phyloP scores from a whole-genome alignment of 306 rosid genomes.

The Arachis stenosperma region DNA sequence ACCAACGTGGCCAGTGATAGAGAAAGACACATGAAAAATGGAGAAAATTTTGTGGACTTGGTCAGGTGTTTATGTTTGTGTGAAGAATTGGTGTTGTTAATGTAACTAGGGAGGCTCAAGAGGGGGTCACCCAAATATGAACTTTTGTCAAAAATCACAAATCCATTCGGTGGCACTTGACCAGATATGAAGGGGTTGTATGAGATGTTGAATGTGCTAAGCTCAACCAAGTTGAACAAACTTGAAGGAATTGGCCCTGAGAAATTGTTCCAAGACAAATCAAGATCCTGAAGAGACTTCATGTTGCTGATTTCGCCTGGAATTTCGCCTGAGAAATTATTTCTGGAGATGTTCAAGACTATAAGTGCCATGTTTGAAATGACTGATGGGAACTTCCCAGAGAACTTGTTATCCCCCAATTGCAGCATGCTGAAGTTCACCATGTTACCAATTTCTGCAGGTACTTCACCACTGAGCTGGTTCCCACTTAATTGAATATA shows the following conservation, averaged over 20 bases:
- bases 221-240: constrained; percentile 61
- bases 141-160: constrained; percentile 63
- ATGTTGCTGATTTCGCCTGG: constrained; percentile 63
- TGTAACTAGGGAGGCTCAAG: constrained; percentile 57
- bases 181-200: constrained; percentile 79
- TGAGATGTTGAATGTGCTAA: constrained; percentile 82
- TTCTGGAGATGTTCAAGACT: constrained; percentile 62
- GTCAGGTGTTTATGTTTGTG: constrained; percentile 1
- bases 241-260: constrained; percentile 76
- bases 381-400: constrained; percentile 67
- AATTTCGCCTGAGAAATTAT: constrained; percentile 73
- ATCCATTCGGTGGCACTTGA: constrained; percentile 55
- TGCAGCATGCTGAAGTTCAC: constrained; percentile 69
- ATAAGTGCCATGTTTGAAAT: constrained; percentile 63
- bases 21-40: constrained; percentile 34
- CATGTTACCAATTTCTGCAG: constrained; percentile 66
- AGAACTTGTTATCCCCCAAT: constrained; percentile 62
- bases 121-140: constrained; percentile 74
- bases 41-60: constrained; percentile 43
- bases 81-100: neutral
- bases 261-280: constrained; percentile 84
- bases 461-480: constrained; percentile 67
- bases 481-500: constrained; percentile 84
- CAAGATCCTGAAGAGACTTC: constrained; percentile 68
- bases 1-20: constrained; percentile 50